A percentile compares a stretch with the other conserved stretches of the same genome.
These are phyloP conservation scores for Phytophthora constricta DNA, from an alignment of 352 stramenopile species.

Conservation along the genomic window DNA sequence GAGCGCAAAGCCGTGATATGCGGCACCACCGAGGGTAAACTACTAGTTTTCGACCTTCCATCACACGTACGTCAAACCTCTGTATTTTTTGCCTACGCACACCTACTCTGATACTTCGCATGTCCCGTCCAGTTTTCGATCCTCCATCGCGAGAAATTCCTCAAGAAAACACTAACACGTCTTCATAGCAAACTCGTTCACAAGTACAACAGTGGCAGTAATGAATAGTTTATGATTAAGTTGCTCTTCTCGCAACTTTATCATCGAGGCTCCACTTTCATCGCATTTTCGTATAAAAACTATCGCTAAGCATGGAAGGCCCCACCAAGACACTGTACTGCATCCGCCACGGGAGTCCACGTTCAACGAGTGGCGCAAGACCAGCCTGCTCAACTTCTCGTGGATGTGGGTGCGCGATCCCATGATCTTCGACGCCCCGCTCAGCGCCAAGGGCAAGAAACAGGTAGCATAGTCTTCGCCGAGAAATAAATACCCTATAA, in stretches of 20 bases:
- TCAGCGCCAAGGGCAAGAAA: constrained; percentile 74
- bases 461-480: constrained; percentile 43
- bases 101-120: constrained; percentile 1
- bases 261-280: no score
- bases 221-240: background rate
- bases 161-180: background rate
- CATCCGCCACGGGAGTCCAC: constrained; percentile 90
- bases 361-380: constrained; percentile 88
- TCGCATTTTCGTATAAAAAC: no score
- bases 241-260: no score
- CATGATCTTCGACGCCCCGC: constrained; percentile 84
- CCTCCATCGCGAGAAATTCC: background rate
- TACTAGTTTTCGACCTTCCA: constrained; percentile 40
- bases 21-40: constrained; percentile 37
- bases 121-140: constrained; percentile 22
- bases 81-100: background rate
- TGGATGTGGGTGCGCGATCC: constrained; percentile 87
- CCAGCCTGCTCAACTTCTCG: constrained; percentile 82
- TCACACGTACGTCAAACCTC: constrained; percentile 19
- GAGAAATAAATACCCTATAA: background rate
- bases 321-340: constrained; percentile 79
- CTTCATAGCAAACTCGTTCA: background rate
- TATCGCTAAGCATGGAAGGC: constrained; percentile 6
- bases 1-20: constrained; percentile 37
- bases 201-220: background rate